These are phyloP conservation scores for Geotrichum cucujoidarum DNA, from an alignment of 1,139 yeast species.

Conservation along the genomic window DNA sequence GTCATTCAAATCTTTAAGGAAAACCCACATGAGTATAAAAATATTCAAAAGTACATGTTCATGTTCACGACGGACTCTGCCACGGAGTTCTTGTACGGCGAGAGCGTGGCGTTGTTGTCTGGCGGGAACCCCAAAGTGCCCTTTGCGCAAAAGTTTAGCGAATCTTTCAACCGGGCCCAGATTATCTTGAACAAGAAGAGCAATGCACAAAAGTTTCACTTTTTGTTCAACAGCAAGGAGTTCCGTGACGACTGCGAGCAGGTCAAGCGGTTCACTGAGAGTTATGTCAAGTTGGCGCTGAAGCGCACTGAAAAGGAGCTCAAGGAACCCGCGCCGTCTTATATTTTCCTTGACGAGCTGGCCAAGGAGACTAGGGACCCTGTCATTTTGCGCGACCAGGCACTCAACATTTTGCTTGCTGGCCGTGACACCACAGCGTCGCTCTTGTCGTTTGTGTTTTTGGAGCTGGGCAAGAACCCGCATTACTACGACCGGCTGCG, in stretches of 20 bases:
- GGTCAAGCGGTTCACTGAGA: slow-evolving; percentile 35
- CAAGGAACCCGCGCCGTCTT: slow-evolving; percentile 27
- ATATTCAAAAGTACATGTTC: slow-evolving; percentile 48
- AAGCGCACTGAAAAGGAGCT: slow-evolving; percentile 5
- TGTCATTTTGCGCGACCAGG: slow-evolving; percentile 45
- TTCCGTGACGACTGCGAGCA: slow-evolving; percentile 33
- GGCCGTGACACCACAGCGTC: slow-evolving; percentile 55
- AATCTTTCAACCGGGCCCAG: slow-evolving; percentile 44
- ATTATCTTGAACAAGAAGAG: slow-evolving; percentile 40
- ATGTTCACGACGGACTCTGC: slow-evolving; percentile 53
- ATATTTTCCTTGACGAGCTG: slow-evolving; percentile 47
- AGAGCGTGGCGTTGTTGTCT: slow-evolving; percentile 43
- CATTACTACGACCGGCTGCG: slow-evolving; percentile 38
- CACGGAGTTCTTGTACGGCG: slow-evolving; percentile 57
- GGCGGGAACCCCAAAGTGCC: slow-evolving; percentile 28
- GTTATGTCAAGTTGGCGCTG: slow-evolving; percentile 33
- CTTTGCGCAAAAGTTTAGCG: slow-evolving; percentile 38
- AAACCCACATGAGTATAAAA: slow-evolving; percentile 36
- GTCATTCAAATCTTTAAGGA: slow-evolving; percentile 38
- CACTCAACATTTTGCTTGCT: slow-evolving; percentile 48
- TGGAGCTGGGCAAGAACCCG: slow-evolving; percentile 44
- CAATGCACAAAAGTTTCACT: slow-evolving; percentile 39
- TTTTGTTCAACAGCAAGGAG: slow-evolving; percentile 35
- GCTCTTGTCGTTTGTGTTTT: slow-evolving; percentile 44
- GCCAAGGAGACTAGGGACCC: slow-evolving; percentile 48